Evolutionary conservation across 2,329 filamentous ascomycete species (phyloP), one percentile per base, ranked within the genome.

Genomic region (Xylariaceae sp.): DNA sequence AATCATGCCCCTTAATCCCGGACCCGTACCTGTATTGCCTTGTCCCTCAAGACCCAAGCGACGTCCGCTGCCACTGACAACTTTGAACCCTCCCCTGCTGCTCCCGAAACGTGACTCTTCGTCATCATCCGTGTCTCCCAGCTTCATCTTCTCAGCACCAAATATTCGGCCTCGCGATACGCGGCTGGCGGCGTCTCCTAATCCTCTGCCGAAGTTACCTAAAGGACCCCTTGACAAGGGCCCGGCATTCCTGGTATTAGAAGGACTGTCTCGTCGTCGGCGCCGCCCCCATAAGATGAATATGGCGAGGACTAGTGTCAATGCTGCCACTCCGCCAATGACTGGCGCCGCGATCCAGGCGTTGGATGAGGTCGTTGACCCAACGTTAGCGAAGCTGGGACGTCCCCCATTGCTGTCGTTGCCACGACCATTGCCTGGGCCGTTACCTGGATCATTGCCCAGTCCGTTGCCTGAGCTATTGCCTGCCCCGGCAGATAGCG

Each of bases 301-400:
- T 15, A 67, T 60, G 1, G 69, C 60, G 0, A 66, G 66, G 16
- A 73, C 64, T 3, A 71, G 61, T 7, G 66, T 63, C 36, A 71
- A 55, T 8, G 69, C 70, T 0, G 66, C 69, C 4, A 71, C 59
- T 18, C 65, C 60, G 27, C 70, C 70, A 2, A 73, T 68, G 1
- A 72, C 65, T 4, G 70, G 69, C 0, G 67, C 70, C 1, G 69
- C 70, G 32, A 73, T 68, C 70, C 70, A 72, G 3, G 69, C 70
- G 21, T 55, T 59, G 27, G 60, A 59, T 3, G 60, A 60, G 15
- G 32, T 48, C 36, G 44, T 53, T 10, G 54, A 3, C 3, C 18
- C 39, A n/a, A 24, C 1, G 16, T 26, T n/a, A 29, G 39, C 40
- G 18, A 53, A 53, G 6, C 13, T 37, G 0, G 42, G 47, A 11